Percentiles rank a stretch among this genome's conserved stretches.
Conservation (phyloP, 257 asterid species). For the Jaltomata sinuosa region DNA sequence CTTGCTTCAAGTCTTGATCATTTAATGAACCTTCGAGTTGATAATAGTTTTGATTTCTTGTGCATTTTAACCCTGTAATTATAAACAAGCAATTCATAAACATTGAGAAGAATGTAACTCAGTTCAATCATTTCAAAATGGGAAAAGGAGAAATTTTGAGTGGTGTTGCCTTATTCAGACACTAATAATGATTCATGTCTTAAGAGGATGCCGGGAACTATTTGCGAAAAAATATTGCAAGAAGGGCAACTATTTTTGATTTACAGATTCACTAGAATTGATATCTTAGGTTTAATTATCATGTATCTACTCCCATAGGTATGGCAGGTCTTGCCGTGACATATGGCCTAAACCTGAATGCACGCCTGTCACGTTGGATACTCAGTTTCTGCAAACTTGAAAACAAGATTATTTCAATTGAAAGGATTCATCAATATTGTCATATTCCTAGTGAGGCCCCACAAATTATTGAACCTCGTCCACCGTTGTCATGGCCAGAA, state of each 20-base stretch:
- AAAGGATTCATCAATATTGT: conserved; percentile 94
- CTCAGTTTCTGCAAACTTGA: conserved; percentile 99
- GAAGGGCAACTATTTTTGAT: not conserved
- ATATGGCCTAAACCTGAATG: conserved; percentile 90
- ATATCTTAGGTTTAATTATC: not conserved
- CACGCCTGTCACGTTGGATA: conserved; percentile 96
- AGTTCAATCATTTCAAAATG: not conserved
- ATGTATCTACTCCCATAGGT: conserved; percentile 29
- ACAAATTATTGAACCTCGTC: conserved; percentile 51
- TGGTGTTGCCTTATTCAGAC: not conserved
- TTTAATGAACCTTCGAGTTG: not conserved
- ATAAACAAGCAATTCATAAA: not conserved
- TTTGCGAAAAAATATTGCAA: not conserved
- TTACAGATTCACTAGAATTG: not conserved
- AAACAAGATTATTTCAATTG: conserved; percentile 92
- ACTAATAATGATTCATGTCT: not conserved
- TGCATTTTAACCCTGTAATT: not conserved
- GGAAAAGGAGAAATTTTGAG: not conserved
- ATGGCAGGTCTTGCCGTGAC: conserved; percentile 99
- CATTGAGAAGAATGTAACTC: not conserved
- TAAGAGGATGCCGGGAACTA: not conserved
- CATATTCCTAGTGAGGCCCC: conserved; percentile 97
- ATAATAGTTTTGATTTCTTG: not conserved
- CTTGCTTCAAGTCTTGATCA: not conserved
- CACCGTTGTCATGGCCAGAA: conserved; percentile 84